Conservation (phyloP, 352 stramenopile species). For the Phytophthora parvispora region DNA sequence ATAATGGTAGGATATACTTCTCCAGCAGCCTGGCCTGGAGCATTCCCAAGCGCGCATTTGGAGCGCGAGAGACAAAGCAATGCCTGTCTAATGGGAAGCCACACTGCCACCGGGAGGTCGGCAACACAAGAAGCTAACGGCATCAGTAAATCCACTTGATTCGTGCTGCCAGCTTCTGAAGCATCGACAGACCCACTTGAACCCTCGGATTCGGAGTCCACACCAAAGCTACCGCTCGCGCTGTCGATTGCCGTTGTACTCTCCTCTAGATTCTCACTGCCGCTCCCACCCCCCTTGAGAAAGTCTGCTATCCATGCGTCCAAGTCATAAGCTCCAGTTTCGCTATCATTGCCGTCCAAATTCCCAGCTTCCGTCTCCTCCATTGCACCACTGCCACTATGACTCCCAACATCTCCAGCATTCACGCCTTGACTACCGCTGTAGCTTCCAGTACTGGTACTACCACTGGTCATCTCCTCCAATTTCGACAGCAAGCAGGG, state of each 20-base stretch:
- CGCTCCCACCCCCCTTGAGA: neutral
- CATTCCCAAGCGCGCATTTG: constrained; percentile 5
- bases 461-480: neutral
- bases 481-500: constrained; percentile 23
- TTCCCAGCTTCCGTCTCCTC: neutral
- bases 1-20: constrained; percentile 1
- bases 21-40: neutral
- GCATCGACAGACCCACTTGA: neutral
- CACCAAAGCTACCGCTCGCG: neutral
- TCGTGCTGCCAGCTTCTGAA: neutral
- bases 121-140: constrained; percentile 12
- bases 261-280: neutral
- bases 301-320: neutral
- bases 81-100: constrained; percentile 13
- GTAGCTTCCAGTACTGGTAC: neutral
- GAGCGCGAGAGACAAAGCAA: constrained; percentile 14
- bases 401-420: neutral
- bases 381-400: neutral
- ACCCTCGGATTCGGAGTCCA: neutral
- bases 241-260: neutral
- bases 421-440: neutral
- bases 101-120: neutral
- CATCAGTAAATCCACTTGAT: constrained; percentile 12
- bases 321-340: neutral
- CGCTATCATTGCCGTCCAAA: neutral